Evolutionary conservation across 176 grass and related monocot species (phyloP), one percentile per base, ranked within the genome.

Genomic region (Metroxylon sagu): DNA sequence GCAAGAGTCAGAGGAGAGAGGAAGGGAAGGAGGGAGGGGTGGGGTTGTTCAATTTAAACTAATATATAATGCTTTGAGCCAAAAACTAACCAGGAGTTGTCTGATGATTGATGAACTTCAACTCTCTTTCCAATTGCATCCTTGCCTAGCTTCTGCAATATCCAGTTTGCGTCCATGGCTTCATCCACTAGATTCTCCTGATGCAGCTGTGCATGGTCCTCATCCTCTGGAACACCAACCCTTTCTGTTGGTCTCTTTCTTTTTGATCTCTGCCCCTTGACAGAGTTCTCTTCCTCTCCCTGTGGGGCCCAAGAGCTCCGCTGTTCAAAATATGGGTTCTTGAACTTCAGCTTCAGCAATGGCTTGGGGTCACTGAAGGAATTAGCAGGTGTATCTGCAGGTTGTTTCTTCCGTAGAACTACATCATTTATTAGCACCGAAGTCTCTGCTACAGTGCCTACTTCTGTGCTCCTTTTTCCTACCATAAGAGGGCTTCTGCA

Each of bases 191-290:
- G 18, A 30, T 27, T 28, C 28, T 60, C 58, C 28, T 17, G 28
- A 39, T 16, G 28, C 16, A 28, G 58, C 16, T 60, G 58, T 39
- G 3, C 14, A 60, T 12, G 4, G 29, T 39, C 35, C 16, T 60
- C 58, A 60, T 60, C 58, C 14, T 16, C 58, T 1, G 3, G 4
- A 18, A 17, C 28, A 29, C 16, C 17, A 29, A 60, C 3, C 16
- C 35, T 60, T 7, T 60, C 58, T 35, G 30, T 16, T n/a, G 28
- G 29, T 28, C 58, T 35, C 58, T 98, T 98, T 61, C 93, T 92
- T 76, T 91, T 98, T 74, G 87, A 98, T 70, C 93, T 81, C 70
- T 98, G 93, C 17, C 93, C 93, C 74, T 98, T 98, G 68, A 89
- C 78, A 71, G 81, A 70, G 49, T 76, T 89, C 60, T 79, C 76